Evolutionary conservation across 495 filamentous ascomycete genomes (phyloP), one percentile per base, ranked within the genome.

Genomic region (Hypoxylon lienhwacheense): DNA sequence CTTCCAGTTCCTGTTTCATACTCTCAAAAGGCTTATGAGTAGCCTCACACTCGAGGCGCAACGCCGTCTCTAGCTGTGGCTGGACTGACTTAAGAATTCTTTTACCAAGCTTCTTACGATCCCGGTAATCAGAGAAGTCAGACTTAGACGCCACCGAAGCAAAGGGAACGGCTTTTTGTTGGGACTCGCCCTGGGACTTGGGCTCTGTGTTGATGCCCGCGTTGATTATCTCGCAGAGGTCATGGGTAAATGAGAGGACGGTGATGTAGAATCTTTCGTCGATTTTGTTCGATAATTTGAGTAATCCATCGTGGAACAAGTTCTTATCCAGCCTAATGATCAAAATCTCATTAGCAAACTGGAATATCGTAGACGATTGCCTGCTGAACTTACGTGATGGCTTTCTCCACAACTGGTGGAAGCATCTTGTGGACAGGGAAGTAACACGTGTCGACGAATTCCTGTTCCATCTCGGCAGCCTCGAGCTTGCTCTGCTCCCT

Each of bases 401-500:
- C 91, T 68, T 86, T 90, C 39, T 95, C 86, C 43, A 96, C 73
- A 17, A 96, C 82, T 1, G 87, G 87, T 69, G 80, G 83, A 5
- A 99, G 78, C 28, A 95, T 73, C 51, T 84, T 84, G 60, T 84
- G 78, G 10, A 93, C 82, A 5, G 93, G 95, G 59, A 97, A 96
- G 67, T 96, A 97, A 51, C 95, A 84, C 17, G 75, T 85, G 66
- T 97, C 89, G 10, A 97, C 79, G 56, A 92, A 81, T 40, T 80
- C 83, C 46, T 80, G 83, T 58, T 96, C 79, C 49, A 88, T 72
- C 64, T 89, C 82, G 6, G 84, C 86, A 43, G 88, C 85, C 59
- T 86, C 81, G 17, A 95, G 73, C 71, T 91, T 93, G 53, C 78
- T 73, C 39, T 69, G 69, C 64, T 96, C 91, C 15, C 90, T 80